A percentile compares a stretch with the other conserved stretches of the same genome.
These are phyloP conservation scores for Suillus variegatus DNA, from an alignment of 768 basidiomycete species.

Conservation along the genomic window DNA sequence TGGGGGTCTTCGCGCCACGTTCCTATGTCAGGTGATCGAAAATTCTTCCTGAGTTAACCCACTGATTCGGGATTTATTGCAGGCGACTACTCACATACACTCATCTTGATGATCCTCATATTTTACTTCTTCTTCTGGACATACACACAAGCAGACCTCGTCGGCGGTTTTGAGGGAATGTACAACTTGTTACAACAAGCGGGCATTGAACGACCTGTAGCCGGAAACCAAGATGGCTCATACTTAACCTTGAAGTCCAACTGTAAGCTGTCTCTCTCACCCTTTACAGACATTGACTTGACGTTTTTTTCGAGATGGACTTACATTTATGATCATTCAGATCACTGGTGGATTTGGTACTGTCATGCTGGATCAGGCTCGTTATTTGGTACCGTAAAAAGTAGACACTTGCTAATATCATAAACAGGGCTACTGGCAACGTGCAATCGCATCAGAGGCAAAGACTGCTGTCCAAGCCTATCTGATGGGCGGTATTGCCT, in stretches of 20 bases:
- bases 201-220: slow-evolving; percentile 28
- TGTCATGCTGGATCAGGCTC: slow-evolving; percentile 20
- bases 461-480: slow-evolving; percentile 38
- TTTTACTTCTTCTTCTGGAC: slow-evolving; percentile 35
- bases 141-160: slow-evolving; percentile 31
- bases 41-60: neutral
- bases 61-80: slow-evolving; percentile 9
- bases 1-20: slow-evolving; percentile 36
- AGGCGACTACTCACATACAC: slow-evolving; percentile 36
- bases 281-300: neutral
- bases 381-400: neutral
- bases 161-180: slow-evolving; percentile 41
- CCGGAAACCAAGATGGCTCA: slow-evolving; percentile 37
- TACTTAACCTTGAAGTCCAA: slow-evolving; percentile 40
- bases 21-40: slow-evolving; percentile 26
- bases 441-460: slow-evolving; percentile 39
- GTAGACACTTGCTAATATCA: slow-evolving; percentile 3
- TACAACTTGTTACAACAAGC: slow-evolving; percentile 35
- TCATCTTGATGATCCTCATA: slow-evolving; percentile 38
- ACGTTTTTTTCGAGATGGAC: slow-evolving; percentile 10
- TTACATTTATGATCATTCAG: slow-evolving; percentile 20
- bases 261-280: slow-evolving; percentile 12
- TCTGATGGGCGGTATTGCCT: slow-evolving; percentile 40
- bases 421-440: slow-evolving; percentile 35
- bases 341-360: slow-evolving; percentile 22